Evolutionary conservation across 306 rosid species (phyloP).

Genomic region (Sophora flavescens): DNA sequence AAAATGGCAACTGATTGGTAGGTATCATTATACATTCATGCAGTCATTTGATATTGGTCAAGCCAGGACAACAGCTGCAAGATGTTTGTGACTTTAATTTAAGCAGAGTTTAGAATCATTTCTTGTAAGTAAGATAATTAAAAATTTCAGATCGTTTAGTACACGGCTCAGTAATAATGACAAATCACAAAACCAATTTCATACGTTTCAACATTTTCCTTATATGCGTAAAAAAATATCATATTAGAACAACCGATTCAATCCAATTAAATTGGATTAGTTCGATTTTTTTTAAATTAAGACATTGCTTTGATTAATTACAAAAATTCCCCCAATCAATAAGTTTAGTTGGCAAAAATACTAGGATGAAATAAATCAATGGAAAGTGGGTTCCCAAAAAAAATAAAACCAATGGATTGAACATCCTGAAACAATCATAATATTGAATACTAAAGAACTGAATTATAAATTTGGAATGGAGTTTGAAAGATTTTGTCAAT

Average conservation of each 20-base stretch:
- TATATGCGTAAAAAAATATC: too few relatives aligned
- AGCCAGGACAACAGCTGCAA: not conserved
- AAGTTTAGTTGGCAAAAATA: not conserved
- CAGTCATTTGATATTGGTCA: constrained; percentile 12
- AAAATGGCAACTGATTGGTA: too few relatives aligned
- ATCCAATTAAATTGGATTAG: not conserved
- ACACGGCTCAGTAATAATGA: not conserved
- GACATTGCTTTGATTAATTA: not conserved
- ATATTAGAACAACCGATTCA: not conserved
- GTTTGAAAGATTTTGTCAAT: not conserved
- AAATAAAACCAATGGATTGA: too few relatives aligned
- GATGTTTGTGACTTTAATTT: not conserved
- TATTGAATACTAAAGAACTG: not conserved
- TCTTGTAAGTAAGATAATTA: not conserved
- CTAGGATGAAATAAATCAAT: too few relatives aligned
- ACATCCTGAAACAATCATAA: not conserved
- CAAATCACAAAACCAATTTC: too few relatives aligned
- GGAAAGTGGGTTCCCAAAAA: too few relatives aligned
- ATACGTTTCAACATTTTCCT: too few relatives aligned
- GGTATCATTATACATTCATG: not conserved
- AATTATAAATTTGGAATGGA: not conserved
- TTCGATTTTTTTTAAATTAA: not conserved
- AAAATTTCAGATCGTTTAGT: too few relatives aligned
- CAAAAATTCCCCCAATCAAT: not conserved
- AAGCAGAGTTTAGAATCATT: not conserved